Base-by-base conservation (phyloP, 306 rosid species). In the Cicer pinnatifidum region DNA sequence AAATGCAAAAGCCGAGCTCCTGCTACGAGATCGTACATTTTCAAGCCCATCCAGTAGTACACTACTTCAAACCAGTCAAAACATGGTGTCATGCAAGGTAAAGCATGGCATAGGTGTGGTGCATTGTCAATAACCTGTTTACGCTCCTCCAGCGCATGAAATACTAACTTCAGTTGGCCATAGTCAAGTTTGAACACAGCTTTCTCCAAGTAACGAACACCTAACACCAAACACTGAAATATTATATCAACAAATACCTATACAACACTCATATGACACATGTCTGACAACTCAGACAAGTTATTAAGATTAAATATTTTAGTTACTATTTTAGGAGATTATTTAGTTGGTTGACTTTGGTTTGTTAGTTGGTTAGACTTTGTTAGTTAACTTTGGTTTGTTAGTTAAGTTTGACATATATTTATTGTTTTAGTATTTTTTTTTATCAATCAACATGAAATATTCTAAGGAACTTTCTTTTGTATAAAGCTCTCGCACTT, bases 41-140 rank as follows among this genome's bases (percentile, higher is more conserved):
- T 95, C 96, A 95, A 84, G 78, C 99, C 99, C 60, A 41, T 46
- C 99, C 99, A 95, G 80, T 73, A 95, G 87, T 95, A 95, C 23
- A 91, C 86, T 17, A 83, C 92, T 77, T 95, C 99, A 78, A 95
- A 91, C 97, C 97, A 95, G 79, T 82, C 84, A 83, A 88, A 90
- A 84, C 99, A 95, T 5, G 99, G 99, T 7, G 97, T 95, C 99
- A 95, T 95, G 80, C 99, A 95, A 10, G 99, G 97, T 83, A 95
- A 84, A 78, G 97, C 91, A 81, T 95, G 92, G 78, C 99, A 95
- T 71, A 95, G 89, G 85, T 95, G 99, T 28, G 97, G 99, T 65
- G 97, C 99, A 83, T 95, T 91, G 13, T 92, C 96, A 75, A 95
- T 95, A 73, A 88, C 84, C 89, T 84, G 97, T 75, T 90, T 92